Evolutionary conservation across 352 stramenopile genomes (phyloP).

Genomic region (Pythium chondricola): DNA sequence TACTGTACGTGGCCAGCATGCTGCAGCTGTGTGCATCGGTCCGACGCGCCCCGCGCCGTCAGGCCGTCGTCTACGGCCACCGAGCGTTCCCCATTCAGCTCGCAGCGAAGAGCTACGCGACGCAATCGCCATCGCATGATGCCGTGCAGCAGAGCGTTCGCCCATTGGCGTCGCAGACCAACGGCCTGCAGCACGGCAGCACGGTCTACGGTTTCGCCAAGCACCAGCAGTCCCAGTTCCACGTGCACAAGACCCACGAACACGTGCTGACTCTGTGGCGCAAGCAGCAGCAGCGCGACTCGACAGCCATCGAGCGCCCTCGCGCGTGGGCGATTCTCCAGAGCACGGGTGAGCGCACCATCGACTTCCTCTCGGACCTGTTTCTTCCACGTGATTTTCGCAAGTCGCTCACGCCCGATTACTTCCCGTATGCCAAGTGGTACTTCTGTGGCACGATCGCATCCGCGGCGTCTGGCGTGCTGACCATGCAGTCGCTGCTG

Average conservation of each 20-base stretch:
- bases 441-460: constrained; percentile 77
- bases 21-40: no score
- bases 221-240: constrained; percentile 10
- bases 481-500: constrained; percentile 93
- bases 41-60: no score
- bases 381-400: constrained; percentile 89
- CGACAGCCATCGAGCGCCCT: constrained; percentile 1
- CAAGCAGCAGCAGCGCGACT: constrained; percentile 10
- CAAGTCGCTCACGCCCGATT: constrained; percentile 76
- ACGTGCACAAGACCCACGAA: constrained; percentile 29
- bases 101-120: no score
- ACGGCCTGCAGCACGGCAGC: constrained; percentile 27
- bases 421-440: constrained; percentile 85
- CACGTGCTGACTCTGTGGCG: constrained; percentile 29
- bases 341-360: constrained; percentile 26
- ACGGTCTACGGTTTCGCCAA: constrained; percentile 25
- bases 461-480: constrained; percentile 79
- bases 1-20: no score
- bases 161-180: constrained; percentile 28
- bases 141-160: no score
- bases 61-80: no score
- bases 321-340: constrained; percentile 17
- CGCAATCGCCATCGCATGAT: no score
- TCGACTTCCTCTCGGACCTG: constrained; percentile 62
- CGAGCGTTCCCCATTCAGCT: no score